phyloP scores from a whole-genome alignment of 2,329 filamentous ascomycete species.

The Myriosclerotinia scirpicola region DNA sequence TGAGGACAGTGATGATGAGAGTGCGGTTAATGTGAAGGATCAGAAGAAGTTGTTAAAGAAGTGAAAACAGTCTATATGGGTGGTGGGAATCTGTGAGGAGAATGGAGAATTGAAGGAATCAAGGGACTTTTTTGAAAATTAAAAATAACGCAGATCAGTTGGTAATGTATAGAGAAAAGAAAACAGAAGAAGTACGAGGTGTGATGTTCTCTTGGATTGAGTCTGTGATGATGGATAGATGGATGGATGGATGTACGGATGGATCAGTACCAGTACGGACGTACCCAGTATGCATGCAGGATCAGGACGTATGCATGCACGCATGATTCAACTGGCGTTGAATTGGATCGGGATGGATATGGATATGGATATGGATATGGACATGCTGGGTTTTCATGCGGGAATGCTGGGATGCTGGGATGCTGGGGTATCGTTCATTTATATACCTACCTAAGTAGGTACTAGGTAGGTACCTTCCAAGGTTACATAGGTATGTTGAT shows the following conservation, averaged over 20 bases:
- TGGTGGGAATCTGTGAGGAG: not conserved
- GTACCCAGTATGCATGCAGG: too few species aligned
- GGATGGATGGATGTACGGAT: too few species aligned
- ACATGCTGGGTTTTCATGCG: not conserved
- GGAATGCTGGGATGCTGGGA: too few species aligned
- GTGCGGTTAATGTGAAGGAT: constrained; percentile 30
- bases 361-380: too few species aligned
- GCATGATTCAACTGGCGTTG: not conserved
- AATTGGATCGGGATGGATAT: not conserved
- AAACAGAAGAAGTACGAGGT: not conserved
- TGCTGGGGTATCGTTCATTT: too few species aligned
- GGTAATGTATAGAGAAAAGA: not conserved
- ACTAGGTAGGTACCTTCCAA: too few species aligned
- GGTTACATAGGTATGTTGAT: too few species aligned
- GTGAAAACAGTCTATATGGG: not conserved
- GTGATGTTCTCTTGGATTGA: too few species aligned
- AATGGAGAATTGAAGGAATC: not conserved
- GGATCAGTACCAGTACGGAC: too few species aligned
- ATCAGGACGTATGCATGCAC: not conserved
- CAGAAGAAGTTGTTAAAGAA: constrained; percentile 15
- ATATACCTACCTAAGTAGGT: too few species aligned
- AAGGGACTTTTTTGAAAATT: not conserved
- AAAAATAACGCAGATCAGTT: not conserved
- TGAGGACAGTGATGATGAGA: constrained; percentile 46
- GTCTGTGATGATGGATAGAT: not conserved